Evolutionary conservation across 371 early-diverging fungal species (phyloP), one percentile per base, ranked within the genome.

Genomic region (Mortierella sp.): DNA sequence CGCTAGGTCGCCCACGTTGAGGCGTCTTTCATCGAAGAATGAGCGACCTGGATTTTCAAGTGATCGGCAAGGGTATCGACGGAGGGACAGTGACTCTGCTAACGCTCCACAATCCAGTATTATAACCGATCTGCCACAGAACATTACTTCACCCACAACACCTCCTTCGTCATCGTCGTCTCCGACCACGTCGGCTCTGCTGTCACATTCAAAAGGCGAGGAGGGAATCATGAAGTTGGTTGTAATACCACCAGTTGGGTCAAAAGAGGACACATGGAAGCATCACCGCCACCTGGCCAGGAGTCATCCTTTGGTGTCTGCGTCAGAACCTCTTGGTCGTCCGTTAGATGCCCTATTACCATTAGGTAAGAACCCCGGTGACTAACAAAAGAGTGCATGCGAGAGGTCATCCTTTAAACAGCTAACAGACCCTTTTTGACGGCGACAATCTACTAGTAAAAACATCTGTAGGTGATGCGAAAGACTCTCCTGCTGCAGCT

Each of bases 221-320:
- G 71, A 70, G 6, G 81, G 81, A 12, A 79, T 81, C n/a, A 16
- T 81, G 49, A 85, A 85, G 54, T 51, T 85, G 44, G 76, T 82
- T 24, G 70, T 81, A 24, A 46, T 84, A 10, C 85, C 85, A 7
- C 81, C 85, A 4, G 85, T 68, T 16, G 70, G 68, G 24, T 48
- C 74, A n/a, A 84, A 84, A 38, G 79, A 78, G 8, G 77, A 71
- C 12, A 74, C 79, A 10, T 32, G 76, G 48, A 76, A 55, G 21
- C 78, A 76, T 29, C 76, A 84, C 11, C 74, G 79, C 14, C 85
- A 84, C 49, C 65, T 44, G 0, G 85, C 82, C 8, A 55, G 85
- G 32, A 84, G 71, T 32, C 84, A 84, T 56, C 81, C 85, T 44
- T 55, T 78, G 32, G 74, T 72, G 18, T 35, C 76, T 3, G 24